These are phyloP conservation scores for Picea abies DNA, from an alignment of 83 land plant species.

Conservation along the genomic window DNA sequence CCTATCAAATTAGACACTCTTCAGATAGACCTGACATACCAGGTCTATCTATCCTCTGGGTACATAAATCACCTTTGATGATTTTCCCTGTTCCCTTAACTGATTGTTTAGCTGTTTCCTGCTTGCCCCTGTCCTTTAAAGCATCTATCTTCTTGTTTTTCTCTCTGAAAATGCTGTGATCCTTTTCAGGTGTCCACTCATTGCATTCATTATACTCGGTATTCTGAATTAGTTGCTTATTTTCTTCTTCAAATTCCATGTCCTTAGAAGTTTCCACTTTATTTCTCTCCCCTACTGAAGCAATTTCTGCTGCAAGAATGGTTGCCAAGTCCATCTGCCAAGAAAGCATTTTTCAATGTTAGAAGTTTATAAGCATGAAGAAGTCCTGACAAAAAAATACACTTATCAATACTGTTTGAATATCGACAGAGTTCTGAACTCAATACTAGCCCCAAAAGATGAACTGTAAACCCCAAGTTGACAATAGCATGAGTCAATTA, in stretches of 20 bases:
- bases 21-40: no score
- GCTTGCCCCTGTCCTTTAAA: background rate
- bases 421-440: background rate
- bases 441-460: background rate
- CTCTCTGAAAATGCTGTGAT: background rate
- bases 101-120: background rate
- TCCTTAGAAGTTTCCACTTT: background rate
- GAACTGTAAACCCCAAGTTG: background rate
- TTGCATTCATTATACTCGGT: background rate
- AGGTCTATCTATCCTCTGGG: background rate
- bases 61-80: background rate
- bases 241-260: conserved; percentile 6
- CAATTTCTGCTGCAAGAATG: background rate
- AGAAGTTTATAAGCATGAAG: no score
- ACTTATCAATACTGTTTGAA: no score
- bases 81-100: background rate
- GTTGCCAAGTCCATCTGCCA: conserved; percentile 1
- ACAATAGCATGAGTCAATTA: conserved; percentile 4
- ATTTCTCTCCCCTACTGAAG: background rate
- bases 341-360: no score
- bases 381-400: no score
- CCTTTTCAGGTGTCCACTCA: background rate
- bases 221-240: background rate
- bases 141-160: background rate
- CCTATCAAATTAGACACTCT: no score